Conservation (phyloP, 805 yeast genomes). For the Cyberlindnera americana region DNA sequence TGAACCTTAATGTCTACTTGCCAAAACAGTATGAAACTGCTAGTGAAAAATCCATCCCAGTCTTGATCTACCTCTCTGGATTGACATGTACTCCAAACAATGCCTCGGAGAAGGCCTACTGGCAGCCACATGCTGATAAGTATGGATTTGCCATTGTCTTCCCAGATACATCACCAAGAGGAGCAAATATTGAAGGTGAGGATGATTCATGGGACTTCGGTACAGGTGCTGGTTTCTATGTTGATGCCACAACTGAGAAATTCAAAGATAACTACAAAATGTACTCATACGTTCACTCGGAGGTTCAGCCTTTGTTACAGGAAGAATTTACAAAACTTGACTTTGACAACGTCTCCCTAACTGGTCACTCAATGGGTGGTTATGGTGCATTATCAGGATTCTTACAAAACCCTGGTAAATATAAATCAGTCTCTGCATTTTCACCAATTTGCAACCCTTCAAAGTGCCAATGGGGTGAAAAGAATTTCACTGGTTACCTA, state of each 20-base stretch:
- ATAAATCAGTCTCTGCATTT: slow-evolving; percentile 82
- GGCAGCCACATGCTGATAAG: slow-evolving; percentile 75
- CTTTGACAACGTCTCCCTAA: slow-evolving; percentile 61
- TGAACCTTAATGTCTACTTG: slow-evolving; percentile 81
- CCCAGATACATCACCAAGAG: slow-evolving; percentile 97
- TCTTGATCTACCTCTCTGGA: slow-evolving; percentile 78
- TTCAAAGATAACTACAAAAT: slow-evolving; percentile 74
- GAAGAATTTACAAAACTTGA: slow-evolving; percentile 45
- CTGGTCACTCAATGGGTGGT: slow-evolving; percentile 99
- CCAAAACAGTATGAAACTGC: slow-evolving; percentile 49
- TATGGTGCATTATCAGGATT: slow-evolving; percentile 80
- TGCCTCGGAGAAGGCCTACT: slow-evolving; percentile 88
- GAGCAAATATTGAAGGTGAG: slow-evolving; percentile 72
- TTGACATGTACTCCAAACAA: slow-evolving; percentile 92
- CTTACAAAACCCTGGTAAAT: slow-evolving; percentile 65
- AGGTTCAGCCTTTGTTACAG: slow-evolving; percentile 49
- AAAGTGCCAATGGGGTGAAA: slow-evolving; percentile 81
- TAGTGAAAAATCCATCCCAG: slow-evolving; percentile 51
- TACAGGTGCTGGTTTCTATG: slow-evolving; percentile 91
- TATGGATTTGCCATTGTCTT: slow-evolving; percentile 85
- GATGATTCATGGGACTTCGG: slow-evolving; percentile 89
- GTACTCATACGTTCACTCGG: slow-evolving; percentile 79
- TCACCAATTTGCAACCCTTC: slow-evolving; percentile 86
- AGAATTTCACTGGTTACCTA: slow-evolving; percentile 76
- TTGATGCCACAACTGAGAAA: slow-evolving; percentile 75